These are phyloP conservation scores for Oryza officinalis DNA, from an alignment of 176 grass and related monocot genomes.

Conservation along the genomic window DNA sequence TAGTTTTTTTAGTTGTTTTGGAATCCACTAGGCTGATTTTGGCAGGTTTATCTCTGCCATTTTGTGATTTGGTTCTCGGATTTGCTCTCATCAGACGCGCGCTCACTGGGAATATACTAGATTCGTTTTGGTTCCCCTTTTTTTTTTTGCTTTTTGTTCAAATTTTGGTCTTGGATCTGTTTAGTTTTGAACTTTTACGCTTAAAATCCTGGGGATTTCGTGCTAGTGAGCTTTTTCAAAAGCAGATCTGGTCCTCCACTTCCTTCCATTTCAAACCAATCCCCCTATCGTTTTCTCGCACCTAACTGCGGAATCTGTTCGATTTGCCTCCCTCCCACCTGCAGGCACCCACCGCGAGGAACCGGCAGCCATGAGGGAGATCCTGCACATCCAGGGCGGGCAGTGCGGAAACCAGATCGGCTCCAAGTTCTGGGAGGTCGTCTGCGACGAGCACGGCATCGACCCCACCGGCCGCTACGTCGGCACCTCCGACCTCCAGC, in stretches of 20 bases:
- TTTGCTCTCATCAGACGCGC: neutral
- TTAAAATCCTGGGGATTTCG: neutral
- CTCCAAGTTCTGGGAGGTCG: conserved; percentile 87
- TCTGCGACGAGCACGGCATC: conserved; percentile 84
- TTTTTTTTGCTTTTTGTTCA: neutral
- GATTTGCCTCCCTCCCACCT: neutral
- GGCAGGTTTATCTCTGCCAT: neutral
- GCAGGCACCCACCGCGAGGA: conserved; percentile 25
- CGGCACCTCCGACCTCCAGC: conserved; percentile 82
- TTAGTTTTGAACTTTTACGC: neutral
- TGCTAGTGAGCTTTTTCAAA: neutral
- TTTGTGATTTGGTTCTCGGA: neutral
- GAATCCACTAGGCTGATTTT: too few species aligned
- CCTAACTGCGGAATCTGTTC: neutral
- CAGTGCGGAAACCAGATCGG: conserved; percentile 94
- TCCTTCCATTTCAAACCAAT: neutral
- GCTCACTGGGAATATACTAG: too few species aligned
- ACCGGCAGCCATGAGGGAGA: conserved; percentile 74
- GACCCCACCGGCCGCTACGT: conserved; percentile 70
- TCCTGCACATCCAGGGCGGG: conserved; percentile 83
- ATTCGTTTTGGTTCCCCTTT: too few species aligned
- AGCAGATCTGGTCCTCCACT: conserved; percentile 23
- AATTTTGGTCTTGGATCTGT: neutral
- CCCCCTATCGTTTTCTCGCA: conserved; percentile 20
- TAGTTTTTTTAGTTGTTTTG: neutral